phyloP scores from a whole-genome alignment of 371 early-diverging fungal genomes.

The Syncephalastrum sp. region DNA sequence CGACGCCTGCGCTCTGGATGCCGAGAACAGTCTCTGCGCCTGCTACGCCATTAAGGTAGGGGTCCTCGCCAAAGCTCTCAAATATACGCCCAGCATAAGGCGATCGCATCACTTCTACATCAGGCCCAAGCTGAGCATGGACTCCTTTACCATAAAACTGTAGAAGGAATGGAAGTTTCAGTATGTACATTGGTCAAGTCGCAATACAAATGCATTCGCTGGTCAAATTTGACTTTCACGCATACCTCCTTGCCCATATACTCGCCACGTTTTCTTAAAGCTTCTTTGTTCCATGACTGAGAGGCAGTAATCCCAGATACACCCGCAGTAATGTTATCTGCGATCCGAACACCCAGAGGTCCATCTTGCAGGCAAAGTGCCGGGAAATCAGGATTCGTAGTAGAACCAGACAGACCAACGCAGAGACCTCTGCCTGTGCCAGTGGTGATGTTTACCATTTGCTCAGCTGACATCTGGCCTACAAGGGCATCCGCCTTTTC shows the following conservation, averaged over 20 bases:
- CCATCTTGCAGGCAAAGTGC: slow-evolving; percentile 53
- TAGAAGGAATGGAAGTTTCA: too few relatives aligned
- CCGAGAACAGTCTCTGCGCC: slow-evolving; percentile 27
- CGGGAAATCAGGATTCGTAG: slow-evolving; percentile 44
- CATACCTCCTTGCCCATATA: slow-evolving; percentile 44
- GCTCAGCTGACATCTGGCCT: slow-evolving; percentile 24
- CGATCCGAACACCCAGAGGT: slow-evolving; percentile 50
- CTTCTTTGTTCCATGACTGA: slow-evolving; percentile 44
- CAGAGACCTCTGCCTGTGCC: slow-evolving; percentile 36
- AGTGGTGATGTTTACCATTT: slow-evolving; percentile 46
- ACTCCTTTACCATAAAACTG: slow-evolving; percentile 43
- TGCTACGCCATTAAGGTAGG: slow-evolving; percentile 42
- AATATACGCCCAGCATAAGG: slow-evolving; percentile 38
- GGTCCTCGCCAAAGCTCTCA: slow-evolving; percentile 56
- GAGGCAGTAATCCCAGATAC: slow-evolving; percentile 51
- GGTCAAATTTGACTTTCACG: too few relatives aligned
- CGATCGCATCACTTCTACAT: too few relatives aligned
- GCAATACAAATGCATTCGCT: too few relatives aligned
- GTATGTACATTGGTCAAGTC: too few relatives aligned
- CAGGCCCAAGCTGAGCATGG: slow-evolving; percentile 45
- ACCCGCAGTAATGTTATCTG: slow-evolving; percentile 37
- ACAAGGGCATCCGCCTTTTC: slow-evolving; percentile 25
- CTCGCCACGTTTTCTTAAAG: slow-evolving; percentile 41
- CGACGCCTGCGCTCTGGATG: slow-evolving; percentile 36
- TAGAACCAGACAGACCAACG: slow-evolving; percentile 45